Evolutionary conservation across 208 protist species (phyloP).

Genomic region (Angomonas desouzai): DNA sequence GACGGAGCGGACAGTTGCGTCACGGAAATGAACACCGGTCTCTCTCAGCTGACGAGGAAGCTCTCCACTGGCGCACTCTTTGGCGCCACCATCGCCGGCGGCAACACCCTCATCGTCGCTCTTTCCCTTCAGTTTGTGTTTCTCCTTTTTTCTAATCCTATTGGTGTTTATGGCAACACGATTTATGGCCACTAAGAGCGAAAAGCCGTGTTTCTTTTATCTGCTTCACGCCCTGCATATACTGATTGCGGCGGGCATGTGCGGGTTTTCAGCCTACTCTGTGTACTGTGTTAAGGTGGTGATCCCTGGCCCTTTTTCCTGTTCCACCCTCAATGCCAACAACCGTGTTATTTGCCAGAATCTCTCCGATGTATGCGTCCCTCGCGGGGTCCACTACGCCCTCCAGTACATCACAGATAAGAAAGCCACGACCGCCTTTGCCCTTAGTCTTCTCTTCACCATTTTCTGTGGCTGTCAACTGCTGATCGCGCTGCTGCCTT

Average conservation of each 20-base stretch:
- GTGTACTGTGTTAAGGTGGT: constrained; percentile 27
- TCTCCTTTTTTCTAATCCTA: constrained; percentile 21
- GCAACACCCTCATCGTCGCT: constrained; percentile 39
- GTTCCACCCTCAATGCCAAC: not conserved
- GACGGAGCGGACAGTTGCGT: constrained; percentile 1
- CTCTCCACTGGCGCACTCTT: constrained; percentile 30
- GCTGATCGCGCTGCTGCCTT: constrained; percentile 28
- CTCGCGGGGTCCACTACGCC: constrained; percentile 12
- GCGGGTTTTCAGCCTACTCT: constrained; percentile 48
- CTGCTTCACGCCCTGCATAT: constrained; percentile 41
- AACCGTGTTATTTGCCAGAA: not conserved
- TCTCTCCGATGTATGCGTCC: constrained; percentile 1
- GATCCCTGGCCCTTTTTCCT: constrained; percentile 8
- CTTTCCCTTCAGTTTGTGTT: constrained; percentile 40
- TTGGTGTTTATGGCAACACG: constrained; percentile 60
- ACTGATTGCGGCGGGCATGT: constrained; percentile 26
- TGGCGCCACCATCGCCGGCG: constrained; percentile 20
- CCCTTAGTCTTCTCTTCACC: constrained; percentile 34
- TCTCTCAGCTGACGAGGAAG: not conserved
- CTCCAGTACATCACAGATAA: constrained; percentile 3
- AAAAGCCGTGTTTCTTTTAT: constrained; percentile 41
- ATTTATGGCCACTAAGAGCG: constrained; percentile 33
- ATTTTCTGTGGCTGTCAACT: constrained; percentile 36
- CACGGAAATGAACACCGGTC: not conserved
- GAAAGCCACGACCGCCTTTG: constrained; percentile 21